Evolutionary conservation across 2,329 filamentous ascomycete genomes (phyloP).

Genomic region (Pseudocercospora musae): DNA sequence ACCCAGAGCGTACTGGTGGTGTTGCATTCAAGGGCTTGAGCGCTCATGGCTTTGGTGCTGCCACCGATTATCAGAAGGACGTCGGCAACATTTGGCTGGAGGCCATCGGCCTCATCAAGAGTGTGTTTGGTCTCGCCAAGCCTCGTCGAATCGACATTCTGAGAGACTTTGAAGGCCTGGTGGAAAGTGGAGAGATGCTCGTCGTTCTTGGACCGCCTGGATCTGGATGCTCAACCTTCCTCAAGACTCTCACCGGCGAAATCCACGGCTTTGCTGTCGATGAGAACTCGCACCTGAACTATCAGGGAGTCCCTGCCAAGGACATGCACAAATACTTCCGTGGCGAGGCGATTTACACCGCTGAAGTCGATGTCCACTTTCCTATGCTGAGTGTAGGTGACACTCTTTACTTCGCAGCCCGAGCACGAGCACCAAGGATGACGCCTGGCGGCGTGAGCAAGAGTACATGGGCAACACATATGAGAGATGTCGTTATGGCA

Average conservation of each 20-base stretch:
- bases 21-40: constrained; percentile 47
- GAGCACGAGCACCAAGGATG: constrained; percentile 62
- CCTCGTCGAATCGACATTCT: constrained; percentile 57
- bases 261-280: constrained; percentile 76
- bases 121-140: constrained; percentile 30
- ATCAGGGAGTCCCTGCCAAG: constrained; percentile 69
- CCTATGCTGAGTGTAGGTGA: constrained; percentile 73
- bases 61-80: constrained; percentile 52
- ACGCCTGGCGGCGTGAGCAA: constrained; percentile 58
- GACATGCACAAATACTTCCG: constrained; percentile 76
- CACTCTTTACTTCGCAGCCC: constrained; percentile 73
- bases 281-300: constrained; percentile 71
- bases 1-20: constrained; percentile 45
- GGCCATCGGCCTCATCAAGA: constrained; percentile 38
- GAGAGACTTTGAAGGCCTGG: constrained; percentile 63
- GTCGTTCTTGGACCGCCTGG: constrained; percentile 69
- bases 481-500: constrained; percentile 71
- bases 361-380: constrained; percentile 80
- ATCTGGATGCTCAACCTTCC: constrained; percentile 73
- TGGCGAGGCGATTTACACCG: constrained; percentile 83
- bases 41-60: constrained; percentile 49
- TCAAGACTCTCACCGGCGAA: constrained; percentile 81
- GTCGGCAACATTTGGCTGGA: constrained; percentile 48
- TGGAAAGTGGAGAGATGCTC: constrained; percentile 70
- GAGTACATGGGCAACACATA: constrained; percentile 57